Evolutionary conservation across 257 asterid genomes (phyloP).

Genomic region (Nicotiana benthamiana): DNA sequence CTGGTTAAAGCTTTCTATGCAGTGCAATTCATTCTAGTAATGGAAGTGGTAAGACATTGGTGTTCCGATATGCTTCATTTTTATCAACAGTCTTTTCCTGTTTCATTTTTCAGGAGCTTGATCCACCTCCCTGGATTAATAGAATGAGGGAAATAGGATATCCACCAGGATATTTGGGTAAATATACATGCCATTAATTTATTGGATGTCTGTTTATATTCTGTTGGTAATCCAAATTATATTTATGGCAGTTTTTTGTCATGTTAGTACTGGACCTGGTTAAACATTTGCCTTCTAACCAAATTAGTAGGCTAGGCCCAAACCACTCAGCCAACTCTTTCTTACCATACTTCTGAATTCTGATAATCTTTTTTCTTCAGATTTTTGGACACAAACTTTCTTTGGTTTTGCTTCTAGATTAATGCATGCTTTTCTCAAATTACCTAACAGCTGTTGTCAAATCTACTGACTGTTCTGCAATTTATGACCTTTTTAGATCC

Average conservation of each 20-base stretch:
- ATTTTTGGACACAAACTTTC: background rate
- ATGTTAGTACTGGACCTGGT: background rate
- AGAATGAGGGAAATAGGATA: constrained; percentile 97
- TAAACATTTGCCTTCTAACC: background rate
- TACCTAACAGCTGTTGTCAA: background rate
- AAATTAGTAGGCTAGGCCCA: background rate
- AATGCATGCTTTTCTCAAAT: background rate
- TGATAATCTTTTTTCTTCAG: background rate
- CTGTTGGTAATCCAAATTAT: background rate
- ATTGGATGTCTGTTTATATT: background rate
- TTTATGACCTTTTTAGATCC: constrained; percentile 27
- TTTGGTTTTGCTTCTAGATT: background rate
- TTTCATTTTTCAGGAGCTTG: constrained; percentile 56
- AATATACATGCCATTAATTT: background rate
- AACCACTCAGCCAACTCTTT: background rate
- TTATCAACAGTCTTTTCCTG: background rate
- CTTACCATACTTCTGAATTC: background rate
- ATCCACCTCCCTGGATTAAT: constrained; percentile 99
- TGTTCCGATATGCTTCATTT: background rate
- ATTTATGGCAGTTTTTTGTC: background rate
- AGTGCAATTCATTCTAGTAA: background rate
- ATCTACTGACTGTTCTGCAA: background rate
- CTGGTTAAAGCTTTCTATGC: background rate
- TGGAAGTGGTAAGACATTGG: background rate
- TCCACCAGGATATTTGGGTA: constrained; percentile 97